Evolutionary conservation across 2,329 filamentous ascomycete genomes (phyloP).

Genomic region (Pyrenophora graminea): DNA sequence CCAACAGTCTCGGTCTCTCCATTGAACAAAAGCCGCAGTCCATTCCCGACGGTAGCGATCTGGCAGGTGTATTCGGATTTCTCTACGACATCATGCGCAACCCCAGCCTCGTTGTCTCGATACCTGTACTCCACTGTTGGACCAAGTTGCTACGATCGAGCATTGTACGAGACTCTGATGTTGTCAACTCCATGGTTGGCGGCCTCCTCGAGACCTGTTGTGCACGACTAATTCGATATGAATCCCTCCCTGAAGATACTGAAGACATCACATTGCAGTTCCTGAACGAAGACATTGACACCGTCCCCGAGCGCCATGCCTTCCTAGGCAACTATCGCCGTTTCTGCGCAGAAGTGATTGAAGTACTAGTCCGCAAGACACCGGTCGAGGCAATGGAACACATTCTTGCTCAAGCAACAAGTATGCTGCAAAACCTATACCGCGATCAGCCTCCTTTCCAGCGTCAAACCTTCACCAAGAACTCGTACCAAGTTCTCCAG

Average conservation of each 20-base stretch:
- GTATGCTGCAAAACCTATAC: slow-evolving; percentile 75
- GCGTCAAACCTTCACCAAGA: slow-evolving; percentile 59
- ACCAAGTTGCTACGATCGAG: slow-evolving; percentile 76
- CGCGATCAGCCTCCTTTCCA: slow-evolving; percentile 69
- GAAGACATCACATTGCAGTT: slow-evolving; percentile 80
- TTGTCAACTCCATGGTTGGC: slow-evolving; percentile 66
- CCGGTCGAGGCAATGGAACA: slow-evolving; percentile 84
- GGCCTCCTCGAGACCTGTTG: slow-evolving; percentile 82
- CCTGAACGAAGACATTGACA: slow-evolving; percentile 92
- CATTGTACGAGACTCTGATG: slow-evolving; percentile 68
- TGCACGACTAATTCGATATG: slow-evolving; percentile 82
- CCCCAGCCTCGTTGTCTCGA: slow-evolving; percentile 88
- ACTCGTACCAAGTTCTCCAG: slow-evolving; percentile 72
- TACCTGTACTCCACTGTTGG: slow-evolving; percentile 89
- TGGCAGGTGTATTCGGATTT: slow-evolving; percentile 77
- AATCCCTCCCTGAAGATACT: slow-evolving; percentile 80
- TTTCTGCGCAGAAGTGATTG: slow-evolving; percentile 86
- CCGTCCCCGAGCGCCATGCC: slow-evolving; percentile 87
- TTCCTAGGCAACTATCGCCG: slow-evolving; percentile 95
- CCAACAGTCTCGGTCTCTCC: slow-evolving; percentile 83
- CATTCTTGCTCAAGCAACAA: slow-evolving; percentile 79
- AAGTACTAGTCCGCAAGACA: slow-evolving; percentile 79
- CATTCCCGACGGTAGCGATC: slow-evolving; percentile 67
- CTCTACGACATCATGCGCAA: slow-evolving; percentile 79
- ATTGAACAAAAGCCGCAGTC: slow-evolving; percentile 75